Evolutionary conservation across 139 green algal species (phyloP), one percentile per base, ranked within the genome.

Genomic region (Volvox africanus): DNA sequence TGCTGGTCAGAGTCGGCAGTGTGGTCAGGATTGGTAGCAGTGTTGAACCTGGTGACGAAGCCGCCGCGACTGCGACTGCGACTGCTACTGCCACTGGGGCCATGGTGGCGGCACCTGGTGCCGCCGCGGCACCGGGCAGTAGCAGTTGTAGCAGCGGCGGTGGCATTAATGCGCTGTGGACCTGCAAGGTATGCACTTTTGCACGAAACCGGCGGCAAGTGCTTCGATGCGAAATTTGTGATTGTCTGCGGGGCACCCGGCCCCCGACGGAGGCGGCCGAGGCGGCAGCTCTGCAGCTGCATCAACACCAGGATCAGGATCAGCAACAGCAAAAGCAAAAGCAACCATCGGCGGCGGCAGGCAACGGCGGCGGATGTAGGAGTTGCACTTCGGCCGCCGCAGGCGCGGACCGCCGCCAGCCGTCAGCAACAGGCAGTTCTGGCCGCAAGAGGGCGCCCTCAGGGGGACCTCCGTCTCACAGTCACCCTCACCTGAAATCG

Each of bases 191-290:
- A 14, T 90, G 86, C 55, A 90, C 86, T 28, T 90, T 33, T 26
- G 75, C 73, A 0, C 19, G 33, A 32, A 90, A 90, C 75, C 69
- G 73, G 22, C 62, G 67, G 77, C 84, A 88, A 78, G 65, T 91
- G 84, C 69, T 73, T 67, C 84, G 88, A 13, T 84, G 79, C 55
- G 44, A 90, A 24, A 62, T 84, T 28, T 90, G 86, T 33, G 86
- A 90, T 61, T 85, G 86, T 71, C 73, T 84, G 26, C 50, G 75
- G 73, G 75, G 75, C 71, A 78, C 44, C 13, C 36, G 36, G 75
- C 73, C 86, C 1, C 73, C 73, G 26, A 22, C 65, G 32, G 44
- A 55, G 44, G 44, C 44, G 44, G 44, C 44, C 5, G 44, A 5
- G 44, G 44, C 44, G 44, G 44, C 44, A 55, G 21, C 65, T 6